Base-by-base conservation (phyloP, 2,329 filamentous ascomycete species). In the Ceratocystis smalleyi region DNA sequence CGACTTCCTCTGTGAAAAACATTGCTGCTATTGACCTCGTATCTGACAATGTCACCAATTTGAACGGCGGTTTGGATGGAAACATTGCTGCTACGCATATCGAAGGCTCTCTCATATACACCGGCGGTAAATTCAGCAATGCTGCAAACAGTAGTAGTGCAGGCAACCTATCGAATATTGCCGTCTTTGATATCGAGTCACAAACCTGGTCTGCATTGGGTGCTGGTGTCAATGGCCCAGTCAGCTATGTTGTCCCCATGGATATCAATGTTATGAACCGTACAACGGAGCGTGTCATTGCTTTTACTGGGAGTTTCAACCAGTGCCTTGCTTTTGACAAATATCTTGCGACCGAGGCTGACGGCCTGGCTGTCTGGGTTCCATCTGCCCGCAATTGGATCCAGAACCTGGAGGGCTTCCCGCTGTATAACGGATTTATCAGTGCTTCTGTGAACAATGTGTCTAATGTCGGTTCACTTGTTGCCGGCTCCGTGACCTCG, bases 351-450 rank as follows among this genome's bases (percentile, higher is more conserved):
- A 79, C 85, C 32, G 70, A 80, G 7, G 87, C 85, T 0, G 75
- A 83, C 61, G 91, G 91, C 1, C 90, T 99, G 70, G 92, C 90
- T 15, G 79, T 97, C 45, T 99, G 94, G 94, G 86, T 97, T 6
- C 89, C 89, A 2, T 95, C 91, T 2, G 79, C 81, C 67, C 81
- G 79, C 65, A 94, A 94, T 72, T 99, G 94, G 94, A 78, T 99
- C 17, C 84, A 90, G 71, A 94, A 95, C 69, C 76, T 96, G 19
- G 74, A 84, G 43, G 77, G 83, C 5, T 75, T 81, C 6, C 84
- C 88, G 64, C 78, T 82, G 5, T 81, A 95, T 69, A 79, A 80
- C 65, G 95, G 94, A 45, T 77, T 84, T 64, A 79, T 99, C 57
- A 87, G 85, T 19, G 81, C 89, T 0, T 79, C 80, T 5, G 78